Percentiles rank a stretch among this genome's conserved stretches.
Evolutionary conservation across 1,284 basidiomycete species (phyloP).

Genomic region (Pterula multifida): DNA sequence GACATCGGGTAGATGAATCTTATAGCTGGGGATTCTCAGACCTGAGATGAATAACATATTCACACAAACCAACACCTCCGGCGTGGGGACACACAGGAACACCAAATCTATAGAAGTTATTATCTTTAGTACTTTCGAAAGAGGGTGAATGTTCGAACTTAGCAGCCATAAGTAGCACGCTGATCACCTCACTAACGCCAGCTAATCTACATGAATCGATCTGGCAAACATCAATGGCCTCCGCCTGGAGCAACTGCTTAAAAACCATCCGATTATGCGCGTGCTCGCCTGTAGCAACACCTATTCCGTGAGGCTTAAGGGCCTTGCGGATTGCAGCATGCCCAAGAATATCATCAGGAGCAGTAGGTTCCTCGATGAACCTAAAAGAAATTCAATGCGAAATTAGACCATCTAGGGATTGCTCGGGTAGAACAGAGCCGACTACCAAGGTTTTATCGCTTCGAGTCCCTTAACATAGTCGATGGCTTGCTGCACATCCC

Average conservation of each 20-base stretch:
- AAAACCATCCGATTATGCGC: constrained; percentile 96
- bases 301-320: constrained; percentile 75
- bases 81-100: constrained; percentile 91
- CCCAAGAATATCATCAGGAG: constrained; percentile 83
- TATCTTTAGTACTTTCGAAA: not conserved
- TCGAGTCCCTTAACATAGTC: constrained; percentile 80
- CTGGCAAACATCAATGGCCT: constrained; percentile 92
- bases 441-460: constrained; percentile 81
- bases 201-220: constrained; percentile 91
- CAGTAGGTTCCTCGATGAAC: constrained; percentile 95
- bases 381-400: constrained; percentile 21
- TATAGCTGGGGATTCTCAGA: constrained; percentile 15
- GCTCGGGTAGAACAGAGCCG: not conserved
- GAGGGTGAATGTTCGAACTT: constrained; percentile 36
- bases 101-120: constrained; percentile 42
- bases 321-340: constrained; percentile 75
- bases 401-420: not conserved
- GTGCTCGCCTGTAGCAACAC: constrained; percentile 93
- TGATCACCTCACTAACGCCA: constrained; percentile 88
- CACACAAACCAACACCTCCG: constrained; percentile 90
- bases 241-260: constrained; percentile 89
- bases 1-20: constrained; percentile 1
- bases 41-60: constrained; percentile 84
- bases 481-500: constrained; percentile 89
- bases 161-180: constrained; percentile 88